Percentiles rank a stretch among this genome's conserved stretches.
Evolutionary conservation across 306 rosid species (phyloP).

Genomic region (Glycine tomentella): DNA sequence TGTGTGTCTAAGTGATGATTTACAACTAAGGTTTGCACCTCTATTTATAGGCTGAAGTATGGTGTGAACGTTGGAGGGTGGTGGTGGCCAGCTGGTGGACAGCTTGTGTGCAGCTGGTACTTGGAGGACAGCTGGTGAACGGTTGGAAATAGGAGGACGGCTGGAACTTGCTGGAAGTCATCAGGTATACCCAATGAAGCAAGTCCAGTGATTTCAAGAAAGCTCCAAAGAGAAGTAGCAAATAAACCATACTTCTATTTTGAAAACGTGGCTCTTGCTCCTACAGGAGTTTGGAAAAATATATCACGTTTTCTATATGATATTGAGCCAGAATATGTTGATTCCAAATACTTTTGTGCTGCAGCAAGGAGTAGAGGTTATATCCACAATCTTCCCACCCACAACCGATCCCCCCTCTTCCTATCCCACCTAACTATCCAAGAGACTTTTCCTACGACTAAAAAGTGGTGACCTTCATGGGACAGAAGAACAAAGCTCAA

Average conservation of each 20-base stretch:
- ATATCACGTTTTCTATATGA: constrained; percentile 73
- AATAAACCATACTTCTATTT: constrained; percentile 80
- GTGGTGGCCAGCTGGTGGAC: too few species aligned
- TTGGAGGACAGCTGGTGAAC: too few species aligned
- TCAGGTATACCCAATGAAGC: constrained; percentile 61
- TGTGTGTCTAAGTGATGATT: too few species aligned
- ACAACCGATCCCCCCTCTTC: constrained; percentile 69
- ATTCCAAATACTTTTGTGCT: constrained; percentile 76
- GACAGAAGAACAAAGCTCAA: constrained; percentile 66
- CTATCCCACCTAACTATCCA: constrained; percentile 66
- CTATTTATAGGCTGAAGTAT: too few species aligned
- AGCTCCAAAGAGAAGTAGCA: constrained; percentile 53
- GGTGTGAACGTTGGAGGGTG: too few species aligned
- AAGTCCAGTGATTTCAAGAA: constrained; percentile 43
- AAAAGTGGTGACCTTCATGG: constrained; percentile 85
- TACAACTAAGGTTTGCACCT: too few species aligned
- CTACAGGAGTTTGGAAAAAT: constrained; percentile 82
- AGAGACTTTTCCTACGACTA: constrained; percentile 73
- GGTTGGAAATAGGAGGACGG: too few species aligned
- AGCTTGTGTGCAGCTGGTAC: too few species aligned
- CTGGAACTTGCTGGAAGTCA: too few species aligned
- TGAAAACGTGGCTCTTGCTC: constrained; percentile 81
- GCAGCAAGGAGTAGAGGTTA: constrained; percentile 79
- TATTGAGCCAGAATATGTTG: constrained; percentile 78
- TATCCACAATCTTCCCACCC: constrained; percentile 74